Conservation (phyloP, 1,284 basidiomycete genomes). For the Sporisorium scitamineum region DNA sequence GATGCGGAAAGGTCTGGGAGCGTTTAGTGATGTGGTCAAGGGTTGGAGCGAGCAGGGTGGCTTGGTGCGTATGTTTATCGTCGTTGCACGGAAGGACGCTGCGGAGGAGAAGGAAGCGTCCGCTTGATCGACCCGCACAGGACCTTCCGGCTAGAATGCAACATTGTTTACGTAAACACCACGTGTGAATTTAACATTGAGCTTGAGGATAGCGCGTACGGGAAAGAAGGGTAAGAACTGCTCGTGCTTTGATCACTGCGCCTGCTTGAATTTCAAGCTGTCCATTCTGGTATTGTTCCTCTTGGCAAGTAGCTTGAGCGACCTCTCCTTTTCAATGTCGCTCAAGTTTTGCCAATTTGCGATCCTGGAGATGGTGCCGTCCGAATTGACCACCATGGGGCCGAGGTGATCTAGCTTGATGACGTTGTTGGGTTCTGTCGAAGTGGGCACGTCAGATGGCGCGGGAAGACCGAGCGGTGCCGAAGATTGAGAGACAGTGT, state of each 20-base stretch:
- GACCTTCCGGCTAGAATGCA: not conserved
- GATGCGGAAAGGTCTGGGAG: constrained; percentile 40
- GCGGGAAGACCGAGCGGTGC: constrained; percentile 42
- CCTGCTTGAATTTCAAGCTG: constrained; percentile 12
- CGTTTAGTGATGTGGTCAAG: constrained; percentile 57
- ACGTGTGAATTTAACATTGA: not conserved
- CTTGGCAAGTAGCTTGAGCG: constrained; percentile 54
- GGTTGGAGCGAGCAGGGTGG: constrained; percentile 60
- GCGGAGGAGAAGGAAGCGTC: not conserved
- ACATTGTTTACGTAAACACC: not conserved
- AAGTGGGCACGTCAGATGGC: constrained; percentile 25
- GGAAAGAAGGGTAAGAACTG: not conserved
- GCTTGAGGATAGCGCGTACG: too few species aligned
- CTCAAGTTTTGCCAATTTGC: constrained; percentile 58
- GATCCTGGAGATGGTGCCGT: constrained; percentile 63
- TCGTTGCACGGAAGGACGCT: constrained; percentile 39
- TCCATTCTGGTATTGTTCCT: constrained; percentile 57
- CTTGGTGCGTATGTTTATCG: constrained; percentile 53
- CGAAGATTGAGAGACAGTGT: not conserved
- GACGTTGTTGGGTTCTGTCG: constrained; percentile 28
- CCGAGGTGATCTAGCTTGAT: constrained; percentile 61
- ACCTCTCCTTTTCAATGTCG: constrained; percentile 52
- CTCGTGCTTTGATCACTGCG: not conserved
- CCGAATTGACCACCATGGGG: constrained; percentile 59
- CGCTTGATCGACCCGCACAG: not conserved